These are phyloP conservation scores for Salix purpurea DNA, from an alignment of 345 rosid genomes.

Conservation along the genomic window DNA sequence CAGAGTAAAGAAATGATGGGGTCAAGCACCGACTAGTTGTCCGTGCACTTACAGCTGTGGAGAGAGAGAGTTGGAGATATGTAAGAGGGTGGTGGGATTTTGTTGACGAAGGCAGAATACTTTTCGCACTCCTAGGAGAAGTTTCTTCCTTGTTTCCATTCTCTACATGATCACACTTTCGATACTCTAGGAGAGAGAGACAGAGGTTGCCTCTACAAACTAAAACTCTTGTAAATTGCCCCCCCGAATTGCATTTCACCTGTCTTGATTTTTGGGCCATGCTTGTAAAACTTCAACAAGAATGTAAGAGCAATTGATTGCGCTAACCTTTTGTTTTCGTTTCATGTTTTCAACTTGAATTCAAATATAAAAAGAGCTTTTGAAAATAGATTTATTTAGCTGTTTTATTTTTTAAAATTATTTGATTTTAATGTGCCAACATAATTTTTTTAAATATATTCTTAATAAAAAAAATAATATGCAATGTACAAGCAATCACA, in stretches of 20 bases:
- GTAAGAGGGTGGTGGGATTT: not conserved
- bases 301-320: not conserved
- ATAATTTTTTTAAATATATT: too few species aligned
- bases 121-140: not conserved
- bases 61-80: not conserved
- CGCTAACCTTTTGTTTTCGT: not conserved
- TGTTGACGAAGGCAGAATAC: not conserved
- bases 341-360: not conserved
- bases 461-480: too few species aligned
- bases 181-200: not conserved
- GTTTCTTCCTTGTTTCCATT: not conserved
- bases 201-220: not conserved
- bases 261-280: not conserved
- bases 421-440: too few species aligned
- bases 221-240: too few species aligned
- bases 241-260: too few species aligned
- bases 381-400: not conserved
- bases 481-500: too few species aligned
- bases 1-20: conserved; percentile 3
- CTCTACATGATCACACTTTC: not conserved
- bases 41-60: conserved; percentile 36
- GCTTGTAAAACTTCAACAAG: not conserved
- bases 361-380: not conserved
- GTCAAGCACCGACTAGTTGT: conserved; percentile 43
- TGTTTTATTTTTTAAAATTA: too few species aligned